Base-by-base conservation (phyloP, 169 alveolate species). In the Cryptosporidium xiaoi region DNA sequence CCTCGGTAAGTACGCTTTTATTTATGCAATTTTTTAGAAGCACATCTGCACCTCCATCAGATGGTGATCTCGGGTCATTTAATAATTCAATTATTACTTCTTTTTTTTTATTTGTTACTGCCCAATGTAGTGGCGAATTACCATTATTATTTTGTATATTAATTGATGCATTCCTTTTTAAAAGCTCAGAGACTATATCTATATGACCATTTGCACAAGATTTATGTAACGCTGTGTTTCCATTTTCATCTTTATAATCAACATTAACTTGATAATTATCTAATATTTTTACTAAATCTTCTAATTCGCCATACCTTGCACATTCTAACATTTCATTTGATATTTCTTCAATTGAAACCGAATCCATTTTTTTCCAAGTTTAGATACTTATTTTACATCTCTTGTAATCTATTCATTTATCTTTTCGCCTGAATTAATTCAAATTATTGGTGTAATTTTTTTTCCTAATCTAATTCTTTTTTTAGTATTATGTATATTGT, bases 251-350 rank as follows among this genome's bases (percentile, higher is more conserved):
- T 36, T 77, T 58, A 31, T 60, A 77, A 50, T 77, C 71, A 13
- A 77, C 77, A 10, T 60, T 56, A 13, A 77, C 64, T 55, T 48
- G 33, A 27, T 46, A 60, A 18, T 77, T 62, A 40, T 62, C 71
- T n/a, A 77, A 24, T 13, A 77, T 60, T 44, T 34, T 24, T 50
- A 58, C 64, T 66, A 77, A 16, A 44, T 60, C 77, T 29, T 77
- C 87, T 66, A 77, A 50, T 53, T 77, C 87, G 2, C 87, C 87
- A 66, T 60, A 77, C 48, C 87, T 77, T 40, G 87, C 87, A 60
- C 87, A 77, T 66, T 77, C 87, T 7, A 48, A 29, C 87, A 77
- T 77, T 64, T 77, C 87, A 16, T 77, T 53, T 29, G 77, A 40
- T 40, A 77, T 62, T 18, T 77, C 87, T n/a, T 77, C 44, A 7